Base-by-base conservation (phyloP, 192 early-diverging fungal genomes). In the Coemansia sp. region DNA sequence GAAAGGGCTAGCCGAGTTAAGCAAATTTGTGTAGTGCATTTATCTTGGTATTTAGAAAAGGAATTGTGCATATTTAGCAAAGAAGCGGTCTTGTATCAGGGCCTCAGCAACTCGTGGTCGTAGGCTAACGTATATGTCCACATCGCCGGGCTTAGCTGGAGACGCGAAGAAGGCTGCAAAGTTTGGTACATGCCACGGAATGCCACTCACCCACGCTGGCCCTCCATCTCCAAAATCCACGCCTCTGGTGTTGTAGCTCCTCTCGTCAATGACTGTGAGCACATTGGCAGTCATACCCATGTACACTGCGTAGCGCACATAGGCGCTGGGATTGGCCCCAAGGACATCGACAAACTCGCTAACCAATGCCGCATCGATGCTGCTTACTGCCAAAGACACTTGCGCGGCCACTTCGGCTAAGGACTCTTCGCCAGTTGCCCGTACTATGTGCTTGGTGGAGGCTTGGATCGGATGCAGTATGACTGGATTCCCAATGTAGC, bases 221-320 rank as follows among this genome's bases (percentile, higher is more conserved):
- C 67, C 55, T 15, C 79, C 79, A 25, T 61, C 21, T 36, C 79
- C 79, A 76, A 82, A 82, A 53, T 82, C 79, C 0, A 71, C 71
- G 10, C 64, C 39, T 29, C 14, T 9, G 10, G 53, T 69, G 27
- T 59, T 34, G 62, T 75, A 82, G 27, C 61, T 29, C 21, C 70
- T 60, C 48, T 82, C 73, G 42, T 82, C 73, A 17, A 75, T 67
- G 25, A 74, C 60, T 3, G 67, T 57, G 39, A 82, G 29, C 21
- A 46, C 23, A 5, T 48, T 64, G 23, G 64, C 23, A 1, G 55
- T 38, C 5, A 62, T 51, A 1, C 62, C 61, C 29, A 69, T 63
- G 61, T 60, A 41, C 1, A 46, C 50, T 10, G 73, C 50, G 21
- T 68, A 45, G 19, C 62, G 72, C 41, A 71, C 51, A 36, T 73